Base-by-base conservation (phyloP, 139 green algal genomes). In the Raphidocelis subcapitata region DNA sequence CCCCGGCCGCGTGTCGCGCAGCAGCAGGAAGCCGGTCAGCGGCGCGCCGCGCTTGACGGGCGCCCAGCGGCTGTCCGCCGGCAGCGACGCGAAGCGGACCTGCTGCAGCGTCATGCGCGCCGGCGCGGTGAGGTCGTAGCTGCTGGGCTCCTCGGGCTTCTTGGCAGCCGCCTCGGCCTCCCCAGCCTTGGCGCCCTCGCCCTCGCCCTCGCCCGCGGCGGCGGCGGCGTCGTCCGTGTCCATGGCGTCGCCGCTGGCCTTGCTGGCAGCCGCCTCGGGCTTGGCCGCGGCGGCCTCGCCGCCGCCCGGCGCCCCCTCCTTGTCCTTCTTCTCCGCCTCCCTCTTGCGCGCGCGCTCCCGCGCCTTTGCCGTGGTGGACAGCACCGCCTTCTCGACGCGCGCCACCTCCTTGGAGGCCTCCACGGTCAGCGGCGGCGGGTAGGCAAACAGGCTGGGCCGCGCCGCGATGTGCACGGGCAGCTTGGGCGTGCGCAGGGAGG, bases 311-410 rank as follows among this genome's bases (percentile, higher is more conserved):
- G n/a, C n/a, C 5, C 59, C 67, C 18, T 32, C 54, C 72, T 80
- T 81, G 63, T 73, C 65, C 75, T 85, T 80, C 81, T 86, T 86
- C 65, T 87, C 90, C 41, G 82, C 74, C 35, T 88, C 86, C 77
- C 95, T 96, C 75, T 89, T 92, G 60, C 85, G 87, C 55, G 89
- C 87, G 69, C 92, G 86, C 37, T 94, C 88, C 67, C 84, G 89
- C 18, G 89, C 87, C 65, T 94, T 93, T 10, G 79, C 89, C 3
- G 96, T 98, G 18, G 94, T 98, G 28, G 94, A 98, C 54, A 99
- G 88, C 67, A 99, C 89, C 1, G 96, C 96, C 21, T 91, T 97
- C 56, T 90, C 88, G 26, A 96, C 83, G 55, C 14, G 55, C 55
- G 8, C 5, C 55, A 49, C 41, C 41, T 49, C 41, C 41, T 49